Percentiles rank a stretch among this genome's conserved stretches.
Conservation (phyloP, 495 filamentous ascomycete species). For the Pseudomonodictys pantanalensis region DNA sequence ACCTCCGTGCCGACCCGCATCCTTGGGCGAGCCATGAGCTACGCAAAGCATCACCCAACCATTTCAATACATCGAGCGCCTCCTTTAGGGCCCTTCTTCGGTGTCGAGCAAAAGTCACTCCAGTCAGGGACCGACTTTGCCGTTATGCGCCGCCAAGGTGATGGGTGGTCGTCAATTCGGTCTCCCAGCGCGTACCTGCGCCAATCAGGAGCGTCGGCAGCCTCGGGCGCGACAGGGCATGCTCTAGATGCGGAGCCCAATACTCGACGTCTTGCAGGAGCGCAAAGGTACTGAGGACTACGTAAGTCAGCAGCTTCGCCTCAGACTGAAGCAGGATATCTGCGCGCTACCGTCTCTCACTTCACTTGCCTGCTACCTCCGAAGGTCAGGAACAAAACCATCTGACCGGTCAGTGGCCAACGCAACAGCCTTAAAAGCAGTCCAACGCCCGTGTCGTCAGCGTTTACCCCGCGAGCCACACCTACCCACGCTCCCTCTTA, state of each 20-base stretch:
- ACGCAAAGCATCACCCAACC: too few species aligned
- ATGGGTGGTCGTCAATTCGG: conserved; percentile 14
- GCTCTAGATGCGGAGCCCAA: conserved; percentile 16
- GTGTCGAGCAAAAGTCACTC: not conserved
- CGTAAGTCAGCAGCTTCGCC: conserved; percentile 32
- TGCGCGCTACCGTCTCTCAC: not conserved
- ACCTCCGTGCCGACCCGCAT: too few species aligned
- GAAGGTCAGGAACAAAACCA: too few species aligned
- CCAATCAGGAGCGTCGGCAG: conserved; percentile 19
- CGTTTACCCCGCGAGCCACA: conserved; percentile 26
- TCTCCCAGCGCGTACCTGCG: conserved; percentile 24
- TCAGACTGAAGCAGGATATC: not conserved
- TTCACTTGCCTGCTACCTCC: not conserved
- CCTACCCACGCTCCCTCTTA: not conserved
- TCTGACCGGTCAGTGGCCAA: conserved; percentile 1
- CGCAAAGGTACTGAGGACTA: conserved; percentile 6
- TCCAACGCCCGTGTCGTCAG: conserved; percentile 10
- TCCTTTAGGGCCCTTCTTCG: too few species aligned
- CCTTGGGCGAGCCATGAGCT: too few species aligned
- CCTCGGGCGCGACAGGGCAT: conserved; percentile 22
- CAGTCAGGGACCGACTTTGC: conserved; percentile 5
- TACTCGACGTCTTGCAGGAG: conserved; percentile 13
- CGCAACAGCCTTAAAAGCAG: too few species aligned
- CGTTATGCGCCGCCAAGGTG: conserved; percentile 29
- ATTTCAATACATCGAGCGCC: too few species aligned